A percentile compares a stretch with the other conserved stretches of the same genome.
phyloP scores from a whole-genome alignment of 2,329 filamentous ascomycete genomes.

The Daldinia sp. region DNA sequence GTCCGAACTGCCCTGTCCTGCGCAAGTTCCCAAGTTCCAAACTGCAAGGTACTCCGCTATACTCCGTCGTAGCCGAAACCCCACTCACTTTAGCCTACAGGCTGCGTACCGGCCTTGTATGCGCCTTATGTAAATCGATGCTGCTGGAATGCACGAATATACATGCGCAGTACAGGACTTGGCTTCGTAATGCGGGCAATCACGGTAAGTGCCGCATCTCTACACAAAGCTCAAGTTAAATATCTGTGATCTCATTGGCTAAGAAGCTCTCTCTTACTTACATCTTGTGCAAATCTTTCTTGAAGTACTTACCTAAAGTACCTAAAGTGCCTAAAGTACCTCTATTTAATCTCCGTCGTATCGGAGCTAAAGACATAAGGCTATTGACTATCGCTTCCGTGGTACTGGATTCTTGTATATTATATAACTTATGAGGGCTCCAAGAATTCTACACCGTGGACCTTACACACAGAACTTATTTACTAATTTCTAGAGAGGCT shows the following conservation, averaged over 20 bases:
- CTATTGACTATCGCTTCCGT: not conserved
- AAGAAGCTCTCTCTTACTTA: not conserved
- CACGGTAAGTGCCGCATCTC: conserved; percentile 8
- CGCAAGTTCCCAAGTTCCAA: not conserved
- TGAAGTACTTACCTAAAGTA: not conserved
- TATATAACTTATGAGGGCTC: not conserved
- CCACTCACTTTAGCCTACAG: not conserved
- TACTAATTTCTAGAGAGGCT: not conserved
- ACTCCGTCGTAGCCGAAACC: not conserved
- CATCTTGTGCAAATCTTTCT: not conserved
- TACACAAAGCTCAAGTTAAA: conserved; percentile 26
- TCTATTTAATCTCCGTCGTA: not conserved
- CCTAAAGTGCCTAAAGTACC: not conserved
- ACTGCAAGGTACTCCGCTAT: not conserved
- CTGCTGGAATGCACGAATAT: conserved; percentile 5
- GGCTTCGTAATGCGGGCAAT: conserved; percentile 12
- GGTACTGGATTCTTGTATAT: not conserved
- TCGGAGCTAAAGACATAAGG: not conserved
- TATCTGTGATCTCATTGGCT: conserved; percentile 1
- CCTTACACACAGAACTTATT: not conserved
- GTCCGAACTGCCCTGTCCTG: not conserved
- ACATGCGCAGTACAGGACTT: not conserved
- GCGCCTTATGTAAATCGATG: conserved; percentile 20
- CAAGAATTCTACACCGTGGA: not conserved
- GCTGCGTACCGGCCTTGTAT: conserved; percentile 15